Evolutionary conservation across 768 basidiomycete species (phyloP).

Genomic region (Hortiboletus campestris): DNA sequence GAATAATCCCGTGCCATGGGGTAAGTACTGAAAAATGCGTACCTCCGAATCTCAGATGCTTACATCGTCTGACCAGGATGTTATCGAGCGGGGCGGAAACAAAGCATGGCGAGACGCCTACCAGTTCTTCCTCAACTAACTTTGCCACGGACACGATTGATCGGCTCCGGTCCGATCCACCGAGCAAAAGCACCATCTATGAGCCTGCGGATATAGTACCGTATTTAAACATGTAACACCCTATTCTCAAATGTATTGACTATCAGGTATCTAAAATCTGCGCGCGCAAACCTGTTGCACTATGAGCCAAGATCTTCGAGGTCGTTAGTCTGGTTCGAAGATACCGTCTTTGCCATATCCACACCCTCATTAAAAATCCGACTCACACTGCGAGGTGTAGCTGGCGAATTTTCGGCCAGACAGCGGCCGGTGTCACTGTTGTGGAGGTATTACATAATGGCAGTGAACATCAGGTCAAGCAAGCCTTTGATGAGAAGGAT

Average conservation of each 20-base stretch:
- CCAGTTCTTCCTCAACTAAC: slow-evolving; percentile 27
- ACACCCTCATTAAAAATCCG: neutral
- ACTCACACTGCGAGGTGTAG: neutral
- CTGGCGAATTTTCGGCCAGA: neutral
- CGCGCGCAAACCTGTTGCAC: neutral
- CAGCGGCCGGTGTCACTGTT: neutral
- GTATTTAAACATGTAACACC: slow-evolving; percentile 6
- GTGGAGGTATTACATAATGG: neutral
- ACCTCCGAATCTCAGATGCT: slow-evolving; percentile 3
- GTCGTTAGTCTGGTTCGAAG: neutral
- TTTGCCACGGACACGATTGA: neutral
- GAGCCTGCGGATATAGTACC: neutral
- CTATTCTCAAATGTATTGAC: neutral
- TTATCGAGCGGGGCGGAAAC: slow-evolving; percentile 61
- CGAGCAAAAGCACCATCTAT: neutral
- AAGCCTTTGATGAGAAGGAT: neutral
- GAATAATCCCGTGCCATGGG: slow-evolving; percentile 74
- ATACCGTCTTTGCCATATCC: neutral
- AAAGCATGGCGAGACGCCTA: slow-evolving; percentile 51
- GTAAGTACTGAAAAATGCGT: slow-evolving; percentile 27
- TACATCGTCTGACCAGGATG: slow-evolving; percentile 38
- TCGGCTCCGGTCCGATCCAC: neutral
- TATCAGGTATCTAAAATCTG: neutral
- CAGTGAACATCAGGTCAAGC: neutral
- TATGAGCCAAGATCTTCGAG: no score